Base-by-base conservation (phyloP, 2,329 filamentous ascomycete genomes). In the Colletotrichum noveboracense region DNA sequence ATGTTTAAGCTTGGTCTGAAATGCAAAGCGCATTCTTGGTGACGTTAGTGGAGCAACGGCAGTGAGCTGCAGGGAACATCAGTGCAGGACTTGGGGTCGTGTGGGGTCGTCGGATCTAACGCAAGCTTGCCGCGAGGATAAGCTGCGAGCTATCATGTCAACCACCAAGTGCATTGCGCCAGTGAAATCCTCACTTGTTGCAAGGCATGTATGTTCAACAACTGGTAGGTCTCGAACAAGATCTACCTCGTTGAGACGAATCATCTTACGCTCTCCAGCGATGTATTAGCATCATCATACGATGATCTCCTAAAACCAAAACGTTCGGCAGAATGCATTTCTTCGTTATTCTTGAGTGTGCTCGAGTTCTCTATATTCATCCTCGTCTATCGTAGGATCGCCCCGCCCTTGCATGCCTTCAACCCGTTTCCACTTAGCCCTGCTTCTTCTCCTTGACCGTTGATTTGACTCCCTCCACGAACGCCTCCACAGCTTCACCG, bases 401-500 rank as follows among this genome's bases (percentile, higher is more conserved):
- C 48, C 62, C 55, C 28, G 34, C 38, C 24, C 76, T 16, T 61
- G 13, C 38, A 21, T 18, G n/a, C 75, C 21, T 26, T 21, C 43
- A 52, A 24, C n/a, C 30, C 28, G 21, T 34, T 12, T 28, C 38
- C 36, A 34, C 24, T 43, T 64, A 69, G 14, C 48, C 70, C 64
- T 73, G 81, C 78, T 84, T 80, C 80, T 89, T 85, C 74, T 94
- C 90, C 85, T 94, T 90, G 1, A 96, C 94, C 7, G 92, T 93
- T 86, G 91, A 93, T 89, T 94, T 97, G 64, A 98, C 93, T 5
- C 96, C 97, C 71, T 97, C 92, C 26, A 99, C 90, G 85, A 99
- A 99, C 5, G 94, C 95, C 86, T 97, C 94, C 3, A 99, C 93
- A 14, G 96, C 96, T 80, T 97, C 94, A 7, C 94, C 95, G 68